Base-by-base conservation (phyloP, 768 basidiomycete genomes). In the Lactifluus subvellereus region DNA sequence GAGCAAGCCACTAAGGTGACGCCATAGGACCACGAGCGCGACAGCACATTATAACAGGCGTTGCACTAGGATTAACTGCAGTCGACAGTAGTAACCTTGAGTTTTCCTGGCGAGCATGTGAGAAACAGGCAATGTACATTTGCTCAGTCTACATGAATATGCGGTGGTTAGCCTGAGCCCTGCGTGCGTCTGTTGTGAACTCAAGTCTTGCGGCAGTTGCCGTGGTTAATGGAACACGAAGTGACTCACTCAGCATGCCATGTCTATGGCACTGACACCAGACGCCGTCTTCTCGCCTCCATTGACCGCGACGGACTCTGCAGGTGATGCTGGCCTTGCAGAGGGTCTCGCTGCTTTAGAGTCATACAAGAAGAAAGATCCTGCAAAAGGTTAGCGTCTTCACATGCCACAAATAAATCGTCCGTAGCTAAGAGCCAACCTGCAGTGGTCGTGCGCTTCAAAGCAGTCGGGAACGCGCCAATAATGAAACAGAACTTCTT, bases 401-500 rank as follows among this genome's bases (percentile, higher is more conserved):
- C 14, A 32, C 48, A 20, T 54, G 14, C 32, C 59, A 33, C 40
- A 18, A 13, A 40, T 27, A 58, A 16, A 6, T n/a, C n/a, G 14
- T 32, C 30, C n/a, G n/a, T 14, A 32, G 16, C 42, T 22, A 10
- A 22, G 20, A 4, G 3, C 16, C 6, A 1, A 22, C 43, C 35
- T 40, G 30, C 72, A 98, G 96, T 98, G 55, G 87, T 98, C 65
- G 92, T 99, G 10, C 87, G 94, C 49, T 99, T 99, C 84, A 95
- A 95, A 73, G 94, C 96, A 2, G 91, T 97, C 10, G 96, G 96
- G 51, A 95, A 96, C 69, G 96, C 95, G 1, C 96, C 96, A 0
- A 94, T 99, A 70, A 97, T 99, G 95, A 95, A 90, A 77, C 92
- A 96, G 76, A 98, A 96, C 77, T 91, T 95, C 69, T 98, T 94